Evolutionary conservation across 352 stramenopile genomes (phyloP).

Genomic region (Globisporangium emineosum): DNA sequence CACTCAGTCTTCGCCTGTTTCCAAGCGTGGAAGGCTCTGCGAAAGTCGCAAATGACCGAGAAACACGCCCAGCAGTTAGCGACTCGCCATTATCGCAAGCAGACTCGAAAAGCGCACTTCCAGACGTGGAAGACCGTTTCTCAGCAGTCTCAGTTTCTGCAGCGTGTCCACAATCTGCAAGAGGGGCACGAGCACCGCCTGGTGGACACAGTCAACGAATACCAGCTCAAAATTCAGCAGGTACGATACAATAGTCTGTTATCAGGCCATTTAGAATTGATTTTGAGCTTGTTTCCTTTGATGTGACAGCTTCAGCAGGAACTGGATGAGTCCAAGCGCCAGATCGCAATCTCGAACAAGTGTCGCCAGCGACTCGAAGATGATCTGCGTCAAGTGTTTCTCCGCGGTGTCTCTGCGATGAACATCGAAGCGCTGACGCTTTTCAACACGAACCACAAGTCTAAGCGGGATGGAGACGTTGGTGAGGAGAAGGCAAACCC

Average conservation of each 20-base stretch:
- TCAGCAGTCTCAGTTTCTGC: conserved; percentile 10
- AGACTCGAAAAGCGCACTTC: conserved; percentile 7
- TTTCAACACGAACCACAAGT: conserved; percentile 53
- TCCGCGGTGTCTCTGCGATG: conserved; percentile 70
- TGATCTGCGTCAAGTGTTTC: conserved; percentile 60
- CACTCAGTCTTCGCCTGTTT: conserved; percentile 27
- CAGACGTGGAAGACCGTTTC: conserved; percentile 11
- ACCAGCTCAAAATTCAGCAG: conserved; percentile 43
- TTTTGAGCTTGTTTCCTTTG: too few relatives aligned
- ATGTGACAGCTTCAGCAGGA: conserved; percentile 33
- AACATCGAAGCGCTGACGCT: conserved; percentile 70
- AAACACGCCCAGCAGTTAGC: conserved; percentile 7
- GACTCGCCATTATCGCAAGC: conserved; percentile 19
- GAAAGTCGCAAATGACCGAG: conserved; percentile 3
- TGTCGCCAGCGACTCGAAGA: conserved; percentile 52
- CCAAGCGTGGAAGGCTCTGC: conserved; percentile 24
- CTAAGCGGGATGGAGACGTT: conserved; percentile 9
- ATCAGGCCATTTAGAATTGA: not conserved
- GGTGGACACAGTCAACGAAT: conserved; percentile 29
- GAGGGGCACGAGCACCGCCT: conserved; percentile 27
- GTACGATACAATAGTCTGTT: conserved; percentile 3
- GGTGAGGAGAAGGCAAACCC: not conserved
- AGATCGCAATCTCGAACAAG: conserved; percentile 33
- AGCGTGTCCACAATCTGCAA: conserved; percentile 27
- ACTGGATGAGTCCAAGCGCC: conserved; percentile 32